Conservation (phyloP, 768 basidiomycete species). For the Auriscalpium microsporum region DNA sequence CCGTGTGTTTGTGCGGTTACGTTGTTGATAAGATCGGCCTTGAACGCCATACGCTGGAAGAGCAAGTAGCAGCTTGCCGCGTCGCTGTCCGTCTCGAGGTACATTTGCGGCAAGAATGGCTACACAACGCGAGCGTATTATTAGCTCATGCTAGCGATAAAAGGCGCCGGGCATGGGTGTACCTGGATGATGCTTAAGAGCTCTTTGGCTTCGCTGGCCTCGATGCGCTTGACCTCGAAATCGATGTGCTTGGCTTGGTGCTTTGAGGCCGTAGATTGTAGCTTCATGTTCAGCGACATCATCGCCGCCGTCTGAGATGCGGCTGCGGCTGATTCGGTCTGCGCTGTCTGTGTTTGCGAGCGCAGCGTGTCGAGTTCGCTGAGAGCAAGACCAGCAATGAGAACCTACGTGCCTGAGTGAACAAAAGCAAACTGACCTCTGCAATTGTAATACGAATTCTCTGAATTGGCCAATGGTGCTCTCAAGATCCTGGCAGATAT, state of each 20-base stretch:
- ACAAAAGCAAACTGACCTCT: conserved; percentile 43
- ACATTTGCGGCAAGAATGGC: conserved; percentile 89
- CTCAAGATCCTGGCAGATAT: conserved; percentile 78
- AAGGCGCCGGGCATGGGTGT: neutral
- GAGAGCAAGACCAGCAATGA: neutral
- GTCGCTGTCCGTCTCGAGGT: conserved; percentile 82
- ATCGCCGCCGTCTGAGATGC: conserved; percentile 87
- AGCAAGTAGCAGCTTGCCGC: conserved; percentile 86
- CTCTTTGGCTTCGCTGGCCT: conserved; percentile 76
- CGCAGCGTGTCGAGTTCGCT: conserved; percentile 85
- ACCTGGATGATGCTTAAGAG: conserved; percentile 81
- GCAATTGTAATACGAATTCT: conserved; percentile 79
- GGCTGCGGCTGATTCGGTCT: conserved; percentile 73
- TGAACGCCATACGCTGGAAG: conserved; percentile 83
- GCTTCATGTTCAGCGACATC: conserved; percentile 89
- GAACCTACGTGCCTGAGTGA: neutral
- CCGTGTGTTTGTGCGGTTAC: conserved; percentile 78
- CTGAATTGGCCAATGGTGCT: conserved; percentile 86
- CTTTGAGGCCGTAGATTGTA: conserved; percentile 87
- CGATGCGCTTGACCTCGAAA: conserved; percentile 77
- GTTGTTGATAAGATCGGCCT: conserved; percentile 78
- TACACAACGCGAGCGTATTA: conserved; percentile 19
- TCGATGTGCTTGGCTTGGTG: conserved; percentile 87
- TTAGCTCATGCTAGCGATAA: no score
- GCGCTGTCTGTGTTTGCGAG: conserved; percentile 76